Evolutionary conservation across 169 alveolate species (phyloP).

Genomic region (Eimeria sp.): DNA sequence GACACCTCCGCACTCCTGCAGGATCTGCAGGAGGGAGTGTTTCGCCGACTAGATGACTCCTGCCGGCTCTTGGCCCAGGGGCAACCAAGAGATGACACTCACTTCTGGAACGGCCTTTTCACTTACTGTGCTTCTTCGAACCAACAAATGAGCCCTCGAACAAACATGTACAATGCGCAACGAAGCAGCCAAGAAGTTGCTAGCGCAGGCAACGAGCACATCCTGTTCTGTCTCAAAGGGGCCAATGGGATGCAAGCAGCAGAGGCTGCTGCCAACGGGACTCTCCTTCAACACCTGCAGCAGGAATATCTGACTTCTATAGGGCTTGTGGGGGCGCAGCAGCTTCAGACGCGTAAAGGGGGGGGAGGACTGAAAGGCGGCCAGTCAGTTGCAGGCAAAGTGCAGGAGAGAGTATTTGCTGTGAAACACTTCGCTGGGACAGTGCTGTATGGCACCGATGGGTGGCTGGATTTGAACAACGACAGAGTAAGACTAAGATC

Average conservation of each 20-base stretch:
- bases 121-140: constrained; percentile 10
- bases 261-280: constrained; percentile 38
- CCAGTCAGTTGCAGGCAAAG: constrained; percentile 13
- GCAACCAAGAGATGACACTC: constrained; percentile 38
- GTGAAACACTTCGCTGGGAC: constrained; percentile 61
- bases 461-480: constrained; percentile 64
- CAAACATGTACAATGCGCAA: background rate
- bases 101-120: constrained; percentile 69
- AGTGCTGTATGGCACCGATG: constrained; percentile 44
- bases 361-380: background rate
- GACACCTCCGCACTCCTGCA: constrained; percentile 35
- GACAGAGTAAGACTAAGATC: constrained; percentile 45
- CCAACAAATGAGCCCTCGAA: background rate
- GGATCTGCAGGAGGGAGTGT: constrained; percentile 43
- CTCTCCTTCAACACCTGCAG: too few relatives aligned
- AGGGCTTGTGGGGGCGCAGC: constrained; percentile 33
- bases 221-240: constrained; percentile 55
- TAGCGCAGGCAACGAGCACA: background rate
- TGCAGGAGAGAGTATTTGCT: constrained; percentile 56
- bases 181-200: background rate
- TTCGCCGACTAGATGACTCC: constrained; percentile 59
- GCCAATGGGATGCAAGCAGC: constrained; percentile 5
- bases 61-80: constrained; percentile 68
- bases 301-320: background rate
- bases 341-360: background rate